A percentile compares a stretch with the other conserved stretches of the same genome.
phyloP scores from a whole-genome alignment of 441 rosid genomes.

The Erysimum pusillum region DNA sequence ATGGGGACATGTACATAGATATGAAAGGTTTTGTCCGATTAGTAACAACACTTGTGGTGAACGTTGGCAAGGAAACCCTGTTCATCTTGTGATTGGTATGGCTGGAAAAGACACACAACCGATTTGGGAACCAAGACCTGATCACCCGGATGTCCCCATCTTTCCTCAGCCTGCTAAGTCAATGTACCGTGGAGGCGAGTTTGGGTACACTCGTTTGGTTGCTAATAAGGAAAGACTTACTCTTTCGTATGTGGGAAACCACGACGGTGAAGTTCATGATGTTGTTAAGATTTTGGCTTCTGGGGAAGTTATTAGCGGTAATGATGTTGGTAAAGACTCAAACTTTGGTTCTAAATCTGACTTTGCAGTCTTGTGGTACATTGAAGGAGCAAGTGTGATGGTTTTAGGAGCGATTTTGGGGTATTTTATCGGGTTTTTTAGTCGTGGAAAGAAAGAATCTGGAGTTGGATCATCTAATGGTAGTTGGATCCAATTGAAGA shows the following conservation, averaged over 20 bases:
- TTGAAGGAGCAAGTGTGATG: constrained; percentile 72
- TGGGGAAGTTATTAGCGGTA: constrained; percentile 67
- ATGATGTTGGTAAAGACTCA: constrained; percentile 19
- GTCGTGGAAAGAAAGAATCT: constrained; percentile 58
- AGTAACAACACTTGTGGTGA: constrained; percentile 76
- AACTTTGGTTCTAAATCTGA: constrained; percentile 37
- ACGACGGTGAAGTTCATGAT: constrained; percentile 90
- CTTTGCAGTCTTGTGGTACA: constrained; percentile 54
- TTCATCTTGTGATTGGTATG: constrained; percentile 95
- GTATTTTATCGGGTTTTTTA: constrained; percentile 66
- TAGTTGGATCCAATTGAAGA: constrained; percentile 69
- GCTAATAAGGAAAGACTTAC: constrained; percentile 82
- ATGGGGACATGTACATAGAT: constrained; percentile 96
- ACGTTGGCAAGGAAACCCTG: constrained; percentile 68
- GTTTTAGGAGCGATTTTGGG: constrained; percentile 75
- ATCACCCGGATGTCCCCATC: constrained; percentile 71
- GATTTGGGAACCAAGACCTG: constrained; percentile 79
- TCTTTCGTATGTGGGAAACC: constrained; percentile 81
- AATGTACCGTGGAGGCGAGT: constrained; percentile 87
- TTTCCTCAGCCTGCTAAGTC: constrained; percentile 82
- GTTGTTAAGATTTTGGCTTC: constrained; percentile 77
- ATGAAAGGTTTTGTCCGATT: constrained; percentile 89
- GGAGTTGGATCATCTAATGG: constrained; percentile 43
- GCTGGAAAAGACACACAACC: constrained; percentile 93
- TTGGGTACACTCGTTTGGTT: constrained; percentile 83